Conservation (phyloP, 495 filamentous ascomycete species). For the Aspergillus coremiiformis region DNA sequence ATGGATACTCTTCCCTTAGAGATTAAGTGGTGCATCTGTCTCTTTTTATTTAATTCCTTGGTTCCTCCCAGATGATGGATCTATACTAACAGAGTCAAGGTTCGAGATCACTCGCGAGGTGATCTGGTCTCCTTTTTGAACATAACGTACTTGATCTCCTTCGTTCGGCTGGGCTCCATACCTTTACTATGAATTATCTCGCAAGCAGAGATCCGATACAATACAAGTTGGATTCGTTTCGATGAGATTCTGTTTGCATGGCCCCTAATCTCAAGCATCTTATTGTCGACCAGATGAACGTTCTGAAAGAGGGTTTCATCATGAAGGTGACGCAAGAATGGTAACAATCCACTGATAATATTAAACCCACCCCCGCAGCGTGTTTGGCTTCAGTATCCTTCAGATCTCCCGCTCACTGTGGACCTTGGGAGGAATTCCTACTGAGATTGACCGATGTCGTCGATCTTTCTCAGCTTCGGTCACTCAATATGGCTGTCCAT, state of each 20-base stretch:
- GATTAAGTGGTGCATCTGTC: too few species aligned
- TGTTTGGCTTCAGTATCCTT: not conserved
- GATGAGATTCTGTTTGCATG: not conserved
- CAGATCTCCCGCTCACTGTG: not conserved
- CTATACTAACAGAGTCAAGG: too few species aligned
- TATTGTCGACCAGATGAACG: not conserved
- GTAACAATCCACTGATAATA: not conserved
- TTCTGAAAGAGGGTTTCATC: not conserved
- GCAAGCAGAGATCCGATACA: not conserved
- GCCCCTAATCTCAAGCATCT: not conserved
- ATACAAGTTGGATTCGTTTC: not conserved
- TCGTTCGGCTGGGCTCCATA: not conserved
- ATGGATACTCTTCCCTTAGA: too few species aligned
- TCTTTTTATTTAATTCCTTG: too few species aligned
- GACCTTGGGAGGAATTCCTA: not conserved
- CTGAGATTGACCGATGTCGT: not conserved
- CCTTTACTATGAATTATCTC: not conserved
- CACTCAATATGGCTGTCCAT: not conserved
- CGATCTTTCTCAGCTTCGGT: conserved; percentile 7
- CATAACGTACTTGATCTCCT: not conserved
- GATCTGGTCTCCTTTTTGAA: too few species aligned
- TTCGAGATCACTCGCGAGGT: too few species aligned
- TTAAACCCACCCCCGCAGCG: not conserved
- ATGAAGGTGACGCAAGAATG: not conserved
- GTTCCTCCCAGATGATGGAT: too few species aligned